Percentiles rank a stretch among this genome's conserved stretches.
Evolutionary conservation across 73 alveolate species (phyloP).

Genomic region (Paramecium biaurelia): DNA sequence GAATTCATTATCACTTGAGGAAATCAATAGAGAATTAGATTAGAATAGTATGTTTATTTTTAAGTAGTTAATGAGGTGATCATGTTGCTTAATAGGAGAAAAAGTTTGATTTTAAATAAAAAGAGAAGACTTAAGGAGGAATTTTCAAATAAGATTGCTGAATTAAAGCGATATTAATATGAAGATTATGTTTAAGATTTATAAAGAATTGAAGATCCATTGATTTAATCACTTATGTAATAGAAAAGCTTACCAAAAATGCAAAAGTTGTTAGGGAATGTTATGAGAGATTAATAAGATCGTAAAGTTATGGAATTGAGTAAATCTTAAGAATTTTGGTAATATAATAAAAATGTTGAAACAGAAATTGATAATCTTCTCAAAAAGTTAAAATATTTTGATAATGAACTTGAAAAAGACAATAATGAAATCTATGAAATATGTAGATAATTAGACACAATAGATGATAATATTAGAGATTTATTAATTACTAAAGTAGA

Average conservation of each 20-base stretch:
- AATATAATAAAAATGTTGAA: constrained; percentile 50
- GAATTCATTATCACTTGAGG: constrained; percentile 9
- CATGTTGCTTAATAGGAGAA: constrained; percentile 29
- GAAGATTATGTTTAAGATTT: constrained; percentile 19
- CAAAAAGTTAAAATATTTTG: constrained; percentile 34
- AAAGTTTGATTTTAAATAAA: constrained; percentile 14
- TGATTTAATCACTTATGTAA: neutral
- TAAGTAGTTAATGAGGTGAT: constrained; percentile 34
- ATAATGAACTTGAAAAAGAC: constrained; percentile 56
- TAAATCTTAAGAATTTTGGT: constrained; percentile 56
- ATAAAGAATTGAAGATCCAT: constrained; percentile 22
- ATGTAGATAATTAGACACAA: constrained; percentile 50
- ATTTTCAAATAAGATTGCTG: constrained; percentile 28
- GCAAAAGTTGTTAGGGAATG: constrained; percentile 57
- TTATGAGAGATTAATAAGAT: constrained; percentile 41
- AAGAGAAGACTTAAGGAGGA: constrained; percentile 47
- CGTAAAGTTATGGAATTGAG: constrained; percentile 39
- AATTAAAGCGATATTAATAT: neutral
- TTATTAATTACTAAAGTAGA: constrained; percentile 45
- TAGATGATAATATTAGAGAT: constrained; percentile 50
- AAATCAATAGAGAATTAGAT: constrained; percentile 37
- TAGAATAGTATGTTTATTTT: constrained; percentile 16
- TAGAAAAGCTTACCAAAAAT: constrained; percentile 37
- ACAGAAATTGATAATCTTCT: constrained; percentile 44
- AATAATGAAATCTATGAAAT: constrained; percentile 51